A percentile compares a stretch with the other conserved stretches of the same genome.
Evolutionary conservation across 208 protist genomes (phyloP).

Genomic region (Trypanosoma congolense): DNA sequence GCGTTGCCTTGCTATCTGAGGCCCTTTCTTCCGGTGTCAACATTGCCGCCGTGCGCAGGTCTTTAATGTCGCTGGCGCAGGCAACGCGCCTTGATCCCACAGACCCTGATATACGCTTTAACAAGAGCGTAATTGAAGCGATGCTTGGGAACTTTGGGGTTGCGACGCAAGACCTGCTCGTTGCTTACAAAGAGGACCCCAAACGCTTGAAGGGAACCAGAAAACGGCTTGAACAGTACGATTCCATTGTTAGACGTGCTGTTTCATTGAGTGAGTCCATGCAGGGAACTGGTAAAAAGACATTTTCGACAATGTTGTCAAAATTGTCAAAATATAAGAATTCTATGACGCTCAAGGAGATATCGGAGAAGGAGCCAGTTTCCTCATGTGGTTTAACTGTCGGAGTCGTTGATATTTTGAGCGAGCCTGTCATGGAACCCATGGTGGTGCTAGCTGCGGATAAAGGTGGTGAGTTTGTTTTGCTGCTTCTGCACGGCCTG

Average conservation of each 20-base stretch:
- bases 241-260: constrained; percentile 34
- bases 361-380: constrained; percentile 1
- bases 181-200: constrained; percentile 48
- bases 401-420: constrained; percentile 61
- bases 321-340: constrained; percentile 10
- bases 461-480: constrained; percentile 31
- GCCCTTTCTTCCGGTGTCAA: constrained; percentile 46
- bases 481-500: constrained; percentile 66
- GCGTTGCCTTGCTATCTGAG: constrained; percentile 64
- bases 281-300: constrained; percentile 39
- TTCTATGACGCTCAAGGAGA: constrained; percentile 19
- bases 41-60: constrained; percentile 36
- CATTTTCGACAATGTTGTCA: constrained; percentile 46
- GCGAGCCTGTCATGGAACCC: constrained; percentile 62
- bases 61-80: constrained; percentile 61
- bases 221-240: constrained; percentile 40
- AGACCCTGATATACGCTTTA: constrained; percentile 78
- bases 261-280: constrained; percentile 41
- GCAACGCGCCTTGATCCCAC: constrained; percentile 24
- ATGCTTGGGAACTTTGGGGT: constrained; percentile 64
- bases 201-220: constrained; percentile 46
- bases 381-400: constrained; percentile 19
- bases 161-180: constrained; percentile 44
- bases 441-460: constrained; percentile 48
- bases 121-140: constrained; percentile 72